Percentiles rank a stretch among this genome's conserved stretches.
phyloP scores from a whole-genome alignment of 345 rosid genomes.

The Eucalyptus tenuipes region DNA sequence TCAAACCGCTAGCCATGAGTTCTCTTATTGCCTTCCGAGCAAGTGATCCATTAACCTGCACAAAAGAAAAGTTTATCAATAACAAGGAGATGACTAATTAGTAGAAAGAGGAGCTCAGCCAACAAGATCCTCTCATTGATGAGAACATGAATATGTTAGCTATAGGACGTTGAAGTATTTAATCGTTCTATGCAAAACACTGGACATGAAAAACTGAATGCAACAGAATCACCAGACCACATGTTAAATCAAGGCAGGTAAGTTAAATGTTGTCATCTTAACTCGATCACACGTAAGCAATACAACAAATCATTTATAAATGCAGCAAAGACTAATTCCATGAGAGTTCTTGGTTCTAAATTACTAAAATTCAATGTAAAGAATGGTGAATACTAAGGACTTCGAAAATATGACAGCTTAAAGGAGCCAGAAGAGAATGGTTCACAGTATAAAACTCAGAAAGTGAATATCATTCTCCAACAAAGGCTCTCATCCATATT shows the following conservation, averaged over 20 bases:
- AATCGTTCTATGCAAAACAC: neutral
- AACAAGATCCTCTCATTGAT: neutral
- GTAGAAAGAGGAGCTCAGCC: neutral
- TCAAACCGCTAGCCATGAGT: slow-evolving; percentile 61
- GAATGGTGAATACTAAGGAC: no score
- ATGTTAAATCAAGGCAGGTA: neutral
- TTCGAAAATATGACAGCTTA: no score
- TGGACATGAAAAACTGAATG: neutral
- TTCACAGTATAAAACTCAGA: no score
- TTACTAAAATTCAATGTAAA: no score
- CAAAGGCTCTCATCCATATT: no score
- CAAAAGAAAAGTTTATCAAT: no score
- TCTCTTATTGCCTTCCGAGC: slow-evolving; percentile 67
- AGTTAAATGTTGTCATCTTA: neutral
- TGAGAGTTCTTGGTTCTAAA: no score
- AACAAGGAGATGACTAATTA: neutral
- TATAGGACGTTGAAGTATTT: neutral
- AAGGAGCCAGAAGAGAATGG: no score
- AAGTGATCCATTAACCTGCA: slow-evolving; percentile 58
- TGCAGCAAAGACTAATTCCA: no score
- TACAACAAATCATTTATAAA: no score
- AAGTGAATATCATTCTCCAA: no score
- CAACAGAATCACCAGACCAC: neutral
- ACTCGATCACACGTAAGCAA: no score
- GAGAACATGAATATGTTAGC: neutral